Percentiles rank a stretch among this genome's conserved stretches.
Conservation (phyloP, 495 filamentous ascomycete species). For the Hypoxylon trugodes region DNA sequence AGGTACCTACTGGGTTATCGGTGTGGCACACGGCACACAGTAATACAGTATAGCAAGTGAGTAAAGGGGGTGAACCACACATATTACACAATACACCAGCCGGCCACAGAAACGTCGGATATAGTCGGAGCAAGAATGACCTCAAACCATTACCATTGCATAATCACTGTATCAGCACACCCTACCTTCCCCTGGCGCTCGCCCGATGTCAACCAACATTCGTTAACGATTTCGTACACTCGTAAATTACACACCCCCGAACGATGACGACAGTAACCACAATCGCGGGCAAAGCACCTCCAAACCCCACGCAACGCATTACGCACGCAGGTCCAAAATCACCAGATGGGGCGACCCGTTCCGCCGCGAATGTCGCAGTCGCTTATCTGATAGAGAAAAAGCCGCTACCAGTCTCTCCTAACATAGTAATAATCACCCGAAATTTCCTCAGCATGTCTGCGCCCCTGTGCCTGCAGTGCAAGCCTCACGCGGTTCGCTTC, state of each 20-base stretch:
- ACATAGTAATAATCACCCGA: slow-evolving; percentile 22
- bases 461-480: slow-evolving; percentile 2
- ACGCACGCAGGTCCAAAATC: slow-evolving; percentile 17
- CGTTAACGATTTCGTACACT: slow-evolving; percentile 1
- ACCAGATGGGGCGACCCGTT: slow-evolving; percentile 13
- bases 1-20: not conserved
- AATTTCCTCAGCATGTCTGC: slow-evolving; percentile 8
- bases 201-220: slow-evolving; percentile 2
- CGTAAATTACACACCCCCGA: slow-evolving; percentile 1
- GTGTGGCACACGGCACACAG: no score
- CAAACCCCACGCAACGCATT: slow-evolving; percentile 28
- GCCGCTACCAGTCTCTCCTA: slow-evolving; percentile 8
- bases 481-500: slow-evolving; percentile 2
- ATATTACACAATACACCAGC: not conserved
- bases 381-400: slow-evolving; percentile 4
- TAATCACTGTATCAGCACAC: slow-evolving; percentile 2
- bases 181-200: not conserved
- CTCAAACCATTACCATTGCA: not conserved
- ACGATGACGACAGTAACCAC: slow-evolving; percentile 1
- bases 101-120: slow-evolving; percentile 12
- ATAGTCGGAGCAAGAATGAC: slow-evolving; percentile 2
- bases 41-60: no score
- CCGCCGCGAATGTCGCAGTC: slow-evolving; percentile 12
- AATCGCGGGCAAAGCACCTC: slow-evolving; percentile 9
- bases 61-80: no score